phyloP scores from a whole-genome alignment of 306 rosid species.

The Cucurbita pepo region DNA sequence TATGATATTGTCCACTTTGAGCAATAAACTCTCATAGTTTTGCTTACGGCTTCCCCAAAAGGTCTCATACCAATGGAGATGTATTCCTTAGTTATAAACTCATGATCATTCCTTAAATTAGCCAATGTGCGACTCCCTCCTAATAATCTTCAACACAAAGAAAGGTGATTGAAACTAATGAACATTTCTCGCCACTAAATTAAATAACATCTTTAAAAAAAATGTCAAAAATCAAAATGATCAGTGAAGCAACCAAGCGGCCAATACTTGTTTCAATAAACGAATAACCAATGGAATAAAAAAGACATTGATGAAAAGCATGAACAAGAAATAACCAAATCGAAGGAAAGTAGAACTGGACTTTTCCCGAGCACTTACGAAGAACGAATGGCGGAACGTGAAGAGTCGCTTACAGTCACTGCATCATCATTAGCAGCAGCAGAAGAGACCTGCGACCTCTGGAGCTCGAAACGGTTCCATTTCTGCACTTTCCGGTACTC shows the following conservation, averaged over 20 bases:
- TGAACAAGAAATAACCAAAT: background rate
- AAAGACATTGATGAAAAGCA: background rate
- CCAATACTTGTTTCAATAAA: background rate
- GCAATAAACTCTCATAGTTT: too few species aligned
- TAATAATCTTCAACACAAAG: background rate
- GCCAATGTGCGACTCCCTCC: too few species aligned
- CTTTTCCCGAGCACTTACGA: conserved; percentile 5
- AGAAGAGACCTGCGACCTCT: conserved; percentile 13
- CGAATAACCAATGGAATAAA: background rate
- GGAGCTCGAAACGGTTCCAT: conserved; percentile 7
- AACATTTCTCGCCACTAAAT: background rate
- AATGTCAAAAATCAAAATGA: background rate
- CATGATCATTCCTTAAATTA: too few species aligned
- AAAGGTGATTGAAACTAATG: background rate
- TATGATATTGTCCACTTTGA: too few species aligned
- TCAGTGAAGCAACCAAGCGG: background rate
- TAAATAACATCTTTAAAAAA: background rate
- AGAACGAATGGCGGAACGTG: conserved; percentile 11
- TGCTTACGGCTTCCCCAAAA: too few species aligned
- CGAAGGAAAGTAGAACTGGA: background rate
- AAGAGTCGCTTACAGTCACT: conserved; percentile 12
- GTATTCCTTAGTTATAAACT: too few species aligned
- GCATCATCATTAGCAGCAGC: conserved; percentile 12
- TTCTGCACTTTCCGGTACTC: conserved; percentile 1
- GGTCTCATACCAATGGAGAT: too few species aligned